Percentiles rank a stretch among this genome's conserved stretches.
Evolutionary conservation across 352 stramenopile species (phyloP).

Genomic region (Globisporangium megalacanthum): DNA sequence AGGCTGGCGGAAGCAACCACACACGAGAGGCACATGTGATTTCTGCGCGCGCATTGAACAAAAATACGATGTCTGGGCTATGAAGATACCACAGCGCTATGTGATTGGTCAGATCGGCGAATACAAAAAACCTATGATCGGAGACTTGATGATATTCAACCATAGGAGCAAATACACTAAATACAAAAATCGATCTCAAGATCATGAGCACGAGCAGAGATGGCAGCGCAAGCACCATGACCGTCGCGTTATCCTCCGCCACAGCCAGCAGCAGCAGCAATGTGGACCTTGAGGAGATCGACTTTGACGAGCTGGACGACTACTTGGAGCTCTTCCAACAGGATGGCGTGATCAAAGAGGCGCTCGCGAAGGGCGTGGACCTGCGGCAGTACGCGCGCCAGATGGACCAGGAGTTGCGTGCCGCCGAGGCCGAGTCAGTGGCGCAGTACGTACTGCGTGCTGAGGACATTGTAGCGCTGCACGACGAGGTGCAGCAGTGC

Average conservation of each 20-base stretch:
- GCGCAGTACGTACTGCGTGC: conserved; percentile 86
- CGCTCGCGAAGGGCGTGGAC: conserved; percentile 87
- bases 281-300: conserved; percentile 84
- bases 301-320: conserved; percentile 92
- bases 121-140: no score
- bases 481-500: conserved; percentile 94
- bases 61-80: no score
- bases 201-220: neutral
- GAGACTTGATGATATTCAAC: no score
- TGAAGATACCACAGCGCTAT: no score
- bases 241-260: conserved; percentile 8
- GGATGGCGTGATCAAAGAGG: conserved; percentile 90
- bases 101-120: no score
- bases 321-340: conserved; percentile 94
- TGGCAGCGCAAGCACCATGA: conserved; percentile 7
- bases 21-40: no score
- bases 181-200: no score
- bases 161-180: no score
- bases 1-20: no score
- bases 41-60: no score
- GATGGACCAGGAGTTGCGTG: conserved; percentile 86
- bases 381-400: conserved; percentile 87
- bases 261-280: neutral
- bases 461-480: conserved; percentile 87
- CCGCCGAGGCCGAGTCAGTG: conserved; percentile 79